Percentiles rank a stretch among this genome's conserved stretches.
These are phyloP conservation scores for Amaranthus cruentus DNA, from an alignment of 148 eudicot genomes.

Conservation along the genomic window DNA sequence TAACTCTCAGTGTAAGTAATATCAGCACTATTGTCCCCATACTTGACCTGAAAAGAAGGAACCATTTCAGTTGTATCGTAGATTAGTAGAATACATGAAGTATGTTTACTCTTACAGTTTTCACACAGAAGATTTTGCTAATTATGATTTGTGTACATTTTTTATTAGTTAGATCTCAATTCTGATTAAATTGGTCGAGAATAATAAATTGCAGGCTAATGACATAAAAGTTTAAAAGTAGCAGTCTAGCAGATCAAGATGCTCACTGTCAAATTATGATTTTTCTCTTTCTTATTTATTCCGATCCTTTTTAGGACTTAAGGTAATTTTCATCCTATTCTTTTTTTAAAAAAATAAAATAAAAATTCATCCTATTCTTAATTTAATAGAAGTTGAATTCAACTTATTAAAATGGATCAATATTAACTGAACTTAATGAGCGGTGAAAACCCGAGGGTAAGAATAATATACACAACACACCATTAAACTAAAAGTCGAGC, in stretches of 20 bases:
- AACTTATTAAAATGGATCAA: background rate
- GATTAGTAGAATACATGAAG: no score
- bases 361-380: no score
- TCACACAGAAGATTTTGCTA: background rate
- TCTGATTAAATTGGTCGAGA: conserved; percentile 1
- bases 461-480: background rate
- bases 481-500: no score
- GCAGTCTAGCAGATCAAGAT: conserved; percentile 7
- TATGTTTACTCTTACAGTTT: no score
- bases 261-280: background rate
- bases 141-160: no score
- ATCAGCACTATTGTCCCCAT: conserved; percentile 77
- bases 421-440: background rate
- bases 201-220: background rate
- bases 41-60: conserved; percentile 56
- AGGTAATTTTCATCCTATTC: no score
- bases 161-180: background rate
- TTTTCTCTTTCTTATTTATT: background rate
- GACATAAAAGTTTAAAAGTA: conserved; percentile 2
- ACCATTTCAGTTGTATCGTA: background rate
- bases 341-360: no score
- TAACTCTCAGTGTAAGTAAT: conserved; percentile 66
- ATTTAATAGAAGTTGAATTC: no score
- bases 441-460: background rate
- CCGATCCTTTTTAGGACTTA: background rate